Percentiles rank a stretch among this genome's conserved stretches.
Conservation (phyloP, 1,284 basidiomycete species). For the Ustanciosporium gigantosporum region DNA sequence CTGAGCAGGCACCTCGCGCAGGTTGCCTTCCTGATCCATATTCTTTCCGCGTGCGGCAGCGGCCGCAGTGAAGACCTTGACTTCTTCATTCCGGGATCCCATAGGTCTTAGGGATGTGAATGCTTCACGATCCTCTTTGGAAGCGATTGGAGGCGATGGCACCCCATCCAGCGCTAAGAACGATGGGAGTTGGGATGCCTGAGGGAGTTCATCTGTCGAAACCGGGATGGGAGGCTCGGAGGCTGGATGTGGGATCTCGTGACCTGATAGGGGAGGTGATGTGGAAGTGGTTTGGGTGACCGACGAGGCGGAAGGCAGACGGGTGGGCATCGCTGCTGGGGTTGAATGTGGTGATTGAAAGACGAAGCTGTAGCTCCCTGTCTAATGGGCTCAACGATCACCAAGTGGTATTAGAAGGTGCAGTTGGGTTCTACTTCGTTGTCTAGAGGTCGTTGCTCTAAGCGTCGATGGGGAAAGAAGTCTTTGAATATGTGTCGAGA, state of each 20-base stretch:
- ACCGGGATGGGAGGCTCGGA: conserved; percentile 13
- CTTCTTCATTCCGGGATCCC: conserved; percentile 5
- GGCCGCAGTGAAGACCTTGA: conserved; percentile 16
- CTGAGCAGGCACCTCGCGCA: conserved; percentile 9
- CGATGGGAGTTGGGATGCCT: not conserved
- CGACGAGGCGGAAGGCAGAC: not conserved
- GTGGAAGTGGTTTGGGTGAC: not conserved
- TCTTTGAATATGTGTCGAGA: too few species aligned
- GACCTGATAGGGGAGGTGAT: conserved; percentile 1
- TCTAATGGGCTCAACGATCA: too few species aligned
- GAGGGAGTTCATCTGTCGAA: not conserved
- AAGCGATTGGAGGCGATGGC: conserved; percentile 3
- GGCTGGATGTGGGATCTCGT: conserved; percentile 16
- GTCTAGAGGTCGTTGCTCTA: too few species aligned
- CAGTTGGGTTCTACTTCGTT: too few species aligned
- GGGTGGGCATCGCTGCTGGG: not conserved
- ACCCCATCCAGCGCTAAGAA: not conserved
- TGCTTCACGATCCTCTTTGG: conserved; percentile 4
- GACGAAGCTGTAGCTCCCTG: too few species aligned
- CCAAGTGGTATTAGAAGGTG: too few species aligned
- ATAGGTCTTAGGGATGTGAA: conserved; percentile 10
- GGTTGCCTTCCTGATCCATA: conserved; percentile 10
- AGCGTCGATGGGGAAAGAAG: too few species aligned
- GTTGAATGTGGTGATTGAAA: too few species aligned
- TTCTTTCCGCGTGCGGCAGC: conserved; percentile 7